These are phyloP conservation scores for Chimonanthus praecox DNA, from an alignment of 164 flowering plant genomes.

Conservation along the genomic window DNA sequence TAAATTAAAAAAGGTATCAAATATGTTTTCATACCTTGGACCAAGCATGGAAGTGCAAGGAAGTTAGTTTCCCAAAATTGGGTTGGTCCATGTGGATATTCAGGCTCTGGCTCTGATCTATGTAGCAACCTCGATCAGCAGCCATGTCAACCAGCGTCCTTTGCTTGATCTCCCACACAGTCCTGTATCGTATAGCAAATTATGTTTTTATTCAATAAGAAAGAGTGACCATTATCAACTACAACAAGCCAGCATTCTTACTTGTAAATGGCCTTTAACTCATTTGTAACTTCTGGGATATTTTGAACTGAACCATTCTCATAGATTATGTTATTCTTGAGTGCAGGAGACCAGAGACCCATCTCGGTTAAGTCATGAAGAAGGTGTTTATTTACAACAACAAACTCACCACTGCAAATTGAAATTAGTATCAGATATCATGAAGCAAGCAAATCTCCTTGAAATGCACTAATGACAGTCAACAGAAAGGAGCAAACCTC, in stretches of 20 bases:
- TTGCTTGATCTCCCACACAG: constrained; percentile 99
- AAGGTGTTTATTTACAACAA: constrained; percentile 97
- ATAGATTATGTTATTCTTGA: constrained; percentile 80
- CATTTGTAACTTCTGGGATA: constrained; percentile 71
- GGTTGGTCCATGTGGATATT: constrained; percentile 98
- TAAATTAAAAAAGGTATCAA: background rate
- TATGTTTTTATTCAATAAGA: constrained; percentile 10
- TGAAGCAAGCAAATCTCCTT: background rate
- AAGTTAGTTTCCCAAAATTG: constrained; percentile 86
- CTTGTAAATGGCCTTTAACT: constrained; percentile 73
- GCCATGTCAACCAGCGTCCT: constrained; percentile 93
- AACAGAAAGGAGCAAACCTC: constrained; percentile 39
- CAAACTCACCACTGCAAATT: constrained; percentile 85
- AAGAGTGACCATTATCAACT: background rate
- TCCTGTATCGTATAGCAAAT: constrained; percentile 29
- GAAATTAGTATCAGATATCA: background rate
- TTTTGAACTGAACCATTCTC: constrained; percentile 85
- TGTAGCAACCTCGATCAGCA: constrained; percentile 88
- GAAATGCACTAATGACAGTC: background rate
- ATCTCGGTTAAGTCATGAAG: constrained; percentile 95
- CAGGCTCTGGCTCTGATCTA: constrained; percentile 95
- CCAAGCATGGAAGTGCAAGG: constrained; percentile 93
- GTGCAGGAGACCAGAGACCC: constrained; percentile 88
- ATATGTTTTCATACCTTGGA: constrained; percentile 41
- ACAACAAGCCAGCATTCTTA: constrained; percentile 17